Conservation (phyloP, 768 basidiomycete genomes). For the Tylopilus rubrobrunneus region DNA sequence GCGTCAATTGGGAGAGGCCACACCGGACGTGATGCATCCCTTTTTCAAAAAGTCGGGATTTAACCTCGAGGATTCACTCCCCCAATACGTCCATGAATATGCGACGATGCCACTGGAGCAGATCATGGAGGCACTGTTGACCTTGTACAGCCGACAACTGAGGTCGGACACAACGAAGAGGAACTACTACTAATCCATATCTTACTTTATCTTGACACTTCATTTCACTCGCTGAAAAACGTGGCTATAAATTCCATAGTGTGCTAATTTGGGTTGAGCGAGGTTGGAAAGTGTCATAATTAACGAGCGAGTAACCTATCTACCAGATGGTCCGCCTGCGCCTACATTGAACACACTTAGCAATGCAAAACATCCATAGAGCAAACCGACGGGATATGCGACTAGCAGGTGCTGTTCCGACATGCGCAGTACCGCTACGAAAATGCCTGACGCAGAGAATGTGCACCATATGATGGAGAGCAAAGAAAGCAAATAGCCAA, state of each 20-base stretch:
- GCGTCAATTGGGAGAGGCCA: constrained; percentile 85
- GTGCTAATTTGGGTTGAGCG: neutral
- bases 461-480: constrained; percentile 95
- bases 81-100: constrained; percentile 84
- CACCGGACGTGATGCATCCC: constrained; percentile 83
- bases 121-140: constrained; percentile 76
- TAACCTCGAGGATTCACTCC: constrained; percentile 78
- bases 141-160: constrained; percentile 74
- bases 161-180: constrained; percentile 28
- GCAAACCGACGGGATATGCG: constrained; percentile 90
- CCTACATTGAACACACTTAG: constrained; percentile 83
- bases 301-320: constrained; percentile 21
- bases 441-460: constrained; percentile 92
- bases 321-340: constrained; percentile 29
- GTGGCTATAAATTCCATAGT: neutral
- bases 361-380: constrained; percentile 93
- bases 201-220: neutral
- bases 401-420: constrained; percentile 92
- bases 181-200: constrained; percentile 2
- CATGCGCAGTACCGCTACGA: constrained; percentile 93
- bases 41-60: constrained; percentile 84
- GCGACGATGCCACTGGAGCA: constrained; percentile 79
- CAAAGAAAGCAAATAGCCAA: constrained; percentile 81
- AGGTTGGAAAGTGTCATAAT: neutral
- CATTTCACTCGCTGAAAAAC: neutral